Evolutionary conservation across 306 rosid species (phyloP), one percentile per base, ranked within the genome.

Genomic region (Fagus crenata): DNA sequence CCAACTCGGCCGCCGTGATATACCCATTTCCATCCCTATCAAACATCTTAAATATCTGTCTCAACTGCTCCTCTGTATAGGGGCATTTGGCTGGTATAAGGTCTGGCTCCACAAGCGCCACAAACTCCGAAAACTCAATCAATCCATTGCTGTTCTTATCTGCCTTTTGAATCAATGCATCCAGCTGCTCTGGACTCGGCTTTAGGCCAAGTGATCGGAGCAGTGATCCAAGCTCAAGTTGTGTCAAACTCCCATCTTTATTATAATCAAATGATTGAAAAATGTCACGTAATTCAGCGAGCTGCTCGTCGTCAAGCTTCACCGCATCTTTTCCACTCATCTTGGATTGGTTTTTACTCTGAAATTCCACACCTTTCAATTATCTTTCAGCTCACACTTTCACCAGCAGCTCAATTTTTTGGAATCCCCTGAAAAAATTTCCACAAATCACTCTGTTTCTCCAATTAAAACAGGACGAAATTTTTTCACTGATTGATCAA

Each of bases 1-100:
- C 98, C 87, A 95, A 71, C 89, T 95, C 97, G 0, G 97, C 96
- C 0, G 93, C 97, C 0, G 97, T 95, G 70, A 95, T 95, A 68
- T 73, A 88, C 31, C 98, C 98, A 28, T 95, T 95, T 3, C 97
- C 96, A 42, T 92, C 97, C 58, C 97, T 76, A 13, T 95, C 97
- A 14, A 95, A 92, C 93, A 92, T 82, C 67, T 81, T 71, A 69
- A 95, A 95, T 43, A 95, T 67, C 78, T 88, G 89, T 64, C 43
- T 74, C 35, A 95, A 80, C 81, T 95, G 96, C n/a, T 85, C 91
- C 75, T 95, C 93, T 15, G 96, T 88, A 82, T 95, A 95, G 1
- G 98, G 98, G 0, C 93, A 90, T 78, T 87, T 89, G 0, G 89
- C 88, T 9, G 93, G 90, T 12, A 92, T 43, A 3, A 95, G 85